phyloP scores from a whole-genome alignment of 2,329 filamentous ascomycete species.

The Cyanodermella asteris region DNA sequence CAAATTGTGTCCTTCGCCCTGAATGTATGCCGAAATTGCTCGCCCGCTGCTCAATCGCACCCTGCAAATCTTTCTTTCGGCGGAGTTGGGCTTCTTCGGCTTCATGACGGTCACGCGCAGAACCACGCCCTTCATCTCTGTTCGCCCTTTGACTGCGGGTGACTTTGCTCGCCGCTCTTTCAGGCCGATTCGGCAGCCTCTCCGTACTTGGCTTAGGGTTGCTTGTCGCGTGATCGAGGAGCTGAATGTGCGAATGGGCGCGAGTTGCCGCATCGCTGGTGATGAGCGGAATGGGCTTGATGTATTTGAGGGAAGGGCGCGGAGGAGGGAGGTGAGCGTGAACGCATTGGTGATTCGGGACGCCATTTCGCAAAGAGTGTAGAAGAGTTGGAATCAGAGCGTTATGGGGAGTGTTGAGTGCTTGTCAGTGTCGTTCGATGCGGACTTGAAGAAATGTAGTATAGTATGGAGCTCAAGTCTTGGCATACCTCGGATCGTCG shows the following conservation, averaged over 20 bases:
- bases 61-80: conserved; percentile 86
- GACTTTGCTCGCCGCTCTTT: conserved; percentile 69
- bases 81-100: conserved; percentile 98
- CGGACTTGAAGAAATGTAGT: too few relatives aligned
- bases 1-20: conserved; percentile 94
- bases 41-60: conserved; percentile 71
- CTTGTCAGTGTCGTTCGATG: too few relatives aligned
- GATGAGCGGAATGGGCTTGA: conserved; percentile 10
- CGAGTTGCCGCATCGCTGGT: conserved; percentile 9
- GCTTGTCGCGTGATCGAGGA: too few relatives aligned
- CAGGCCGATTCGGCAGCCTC: conserved; percentile 58
- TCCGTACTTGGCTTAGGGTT: conserved; percentile 53
- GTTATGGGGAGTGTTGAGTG: too few relatives aligned
- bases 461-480: too few relatives aligned
- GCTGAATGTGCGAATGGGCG: conserved; percentile 7
- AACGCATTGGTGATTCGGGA: too few relatives aligned
- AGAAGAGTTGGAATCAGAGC: too few relatives aligned
- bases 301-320: conserved; percentile 11
- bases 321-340: conserved; percentile 4
- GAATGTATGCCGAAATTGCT: conserved; percentile 81
- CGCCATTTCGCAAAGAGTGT: too few relatives aligned
- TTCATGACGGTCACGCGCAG: conserved; percentile 82
- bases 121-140: conserved; percentile 87
- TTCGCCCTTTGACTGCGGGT: conserved; percentile 55
- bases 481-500: too few relatives aligned